Base-by-base conservation (phyloP, 768 basidiomycete genomes). In the Pleurotus eryngii region DNA sequence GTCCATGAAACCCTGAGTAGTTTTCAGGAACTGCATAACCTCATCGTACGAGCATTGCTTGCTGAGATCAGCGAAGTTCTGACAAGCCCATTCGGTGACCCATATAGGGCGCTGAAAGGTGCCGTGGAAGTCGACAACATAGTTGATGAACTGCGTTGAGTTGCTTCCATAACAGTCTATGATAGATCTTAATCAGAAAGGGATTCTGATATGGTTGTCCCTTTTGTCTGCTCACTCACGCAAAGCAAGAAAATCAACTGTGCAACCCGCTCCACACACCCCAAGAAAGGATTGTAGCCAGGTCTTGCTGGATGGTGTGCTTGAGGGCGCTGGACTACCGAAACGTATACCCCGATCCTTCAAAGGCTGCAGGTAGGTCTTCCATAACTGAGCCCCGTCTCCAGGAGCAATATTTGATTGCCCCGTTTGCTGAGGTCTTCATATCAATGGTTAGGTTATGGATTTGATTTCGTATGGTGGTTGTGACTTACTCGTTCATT, bases 41-140 rank as follows among this genome's bases (percentile, higher is more conserved):
- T 83, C 76, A 4, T 76, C 65, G 27, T 67, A 59, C 0, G 78
- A 73, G 57, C 82, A 84, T 63, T 84, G 81, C 5, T 63, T 65
- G 22, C 67, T 60, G 2, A 63, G 51, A 46, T 78, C 63, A 59
- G 74, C 76, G 69, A 72, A 81, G 58, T 81, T 80, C 67, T 81
- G 80, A 60, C 81, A 82, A 0, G 80, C 79, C 80, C 81, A 84
- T 62, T 85, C 84, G 1, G 84, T 85, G 0, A 85, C 76, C 83
- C 83, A 85, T 14, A 85, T 66, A 3, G 81, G 77, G 37, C 68
- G 68, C 53, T 81, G 70, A 67, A 83, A 85, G 4, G 80, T 79
- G 8, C 72, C 55, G 62, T 82, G 74, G 61, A 78, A 83, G 64
- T 82, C 78, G 49, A 73, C 65, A 20, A 83, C 61, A 64, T 82